Percentiles rank a stretch among this genome's conserved stretches.
These are phyloP conservation scores for Penstemon barbatus DNA, from an alignment of 257 asterid species.

Conservation along the genomic window DNA sequence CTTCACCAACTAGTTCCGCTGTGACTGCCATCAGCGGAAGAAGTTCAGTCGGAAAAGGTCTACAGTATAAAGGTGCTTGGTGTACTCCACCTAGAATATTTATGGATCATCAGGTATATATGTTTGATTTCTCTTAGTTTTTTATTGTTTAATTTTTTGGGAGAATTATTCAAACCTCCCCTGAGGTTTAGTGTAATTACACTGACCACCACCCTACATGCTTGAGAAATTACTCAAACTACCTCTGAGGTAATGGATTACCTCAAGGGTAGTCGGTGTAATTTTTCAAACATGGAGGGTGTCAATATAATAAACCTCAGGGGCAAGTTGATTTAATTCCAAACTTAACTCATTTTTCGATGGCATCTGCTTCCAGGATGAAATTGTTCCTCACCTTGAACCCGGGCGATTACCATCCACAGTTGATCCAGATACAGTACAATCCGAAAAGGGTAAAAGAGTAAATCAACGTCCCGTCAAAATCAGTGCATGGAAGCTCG, in stretches of 20 bases:
- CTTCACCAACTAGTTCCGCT: slow-evolving; percentile 93
- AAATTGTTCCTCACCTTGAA: slow-evolving; percentile 82
- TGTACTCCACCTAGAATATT: slow-evolving; percentile 97
- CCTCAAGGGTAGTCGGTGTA: too few species aligned
- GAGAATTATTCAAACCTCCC: too few species aligned
- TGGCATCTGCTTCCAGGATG: slow-evolving; percentile 56
- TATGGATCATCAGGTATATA: slow-evolving; percentile 88
- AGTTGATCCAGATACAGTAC: slow-evolving; percentile 77
- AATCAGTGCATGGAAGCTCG: slow-evolving; percentile 97
- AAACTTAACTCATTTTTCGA: too few species aligned
- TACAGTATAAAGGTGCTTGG: slow-evolving; percentile 96
- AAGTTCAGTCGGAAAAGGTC: slow-evolving; percentile 90
- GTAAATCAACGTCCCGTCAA: slow-evolving; percentile 67
- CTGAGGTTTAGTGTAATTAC: too few species aligned
- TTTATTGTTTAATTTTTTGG: too few species aligned
- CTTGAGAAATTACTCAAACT: neutral
- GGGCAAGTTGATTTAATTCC: too few species aligned
- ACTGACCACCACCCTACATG: too few species aligned
- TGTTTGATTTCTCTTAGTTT: neutral
- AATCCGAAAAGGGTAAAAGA: slow-evolving; percentile 60
- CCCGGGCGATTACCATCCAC: slow-evolving; percentile 93
- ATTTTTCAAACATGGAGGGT: too few species aligned
- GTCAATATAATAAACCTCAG: too few species aligned
- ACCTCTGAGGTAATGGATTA: neutral
- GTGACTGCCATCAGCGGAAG: slow-evolving; percentile 92